Evolutionary conservation across 202 grass and related monocot species (phyloP).

Genomic region (Panicum virgatum): DNA sequence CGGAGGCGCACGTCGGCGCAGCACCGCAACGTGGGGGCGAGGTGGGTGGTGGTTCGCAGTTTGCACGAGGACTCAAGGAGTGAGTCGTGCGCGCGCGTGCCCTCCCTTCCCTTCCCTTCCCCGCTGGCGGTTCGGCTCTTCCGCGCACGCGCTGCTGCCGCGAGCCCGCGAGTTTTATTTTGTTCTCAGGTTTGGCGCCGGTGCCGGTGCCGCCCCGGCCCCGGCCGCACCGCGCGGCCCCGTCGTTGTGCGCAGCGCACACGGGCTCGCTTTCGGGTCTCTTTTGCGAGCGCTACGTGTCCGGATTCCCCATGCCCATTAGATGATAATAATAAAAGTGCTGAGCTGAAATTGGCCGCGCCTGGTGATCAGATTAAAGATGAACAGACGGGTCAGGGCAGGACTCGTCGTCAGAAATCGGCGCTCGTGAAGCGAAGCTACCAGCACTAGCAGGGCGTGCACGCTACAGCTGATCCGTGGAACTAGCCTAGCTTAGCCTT

Average conservation of each 20-base stretch:
- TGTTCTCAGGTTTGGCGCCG: not conserved
- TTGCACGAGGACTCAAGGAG: constrained; percentile 18
- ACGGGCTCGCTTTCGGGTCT: not conserved
- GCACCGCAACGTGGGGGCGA: not conserved
- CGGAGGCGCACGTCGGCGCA: constrained; percentile 10
- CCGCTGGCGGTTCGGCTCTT: not conserved
- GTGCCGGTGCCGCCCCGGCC: not conserved
- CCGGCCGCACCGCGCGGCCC: not conserved
- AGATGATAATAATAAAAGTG: not conserved
- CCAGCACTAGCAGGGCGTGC: not conserved
- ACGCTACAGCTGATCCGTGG: constrained; percentile 10
- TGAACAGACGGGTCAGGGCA: not conserved
- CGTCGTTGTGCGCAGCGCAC: too few species aligned
- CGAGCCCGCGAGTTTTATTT: not conserved
- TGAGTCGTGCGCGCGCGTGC: not conserved
- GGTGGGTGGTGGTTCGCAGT: not conserved
- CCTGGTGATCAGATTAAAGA: not conserved
- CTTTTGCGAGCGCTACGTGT: not conserved
- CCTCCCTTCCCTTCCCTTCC: not conserved
- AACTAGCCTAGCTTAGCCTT: not conserved
- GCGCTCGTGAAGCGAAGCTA: constrained; percentile 3
- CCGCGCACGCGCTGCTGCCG: not conserved
- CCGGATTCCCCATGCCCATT: not conserved
- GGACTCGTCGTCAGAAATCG: not conserved
- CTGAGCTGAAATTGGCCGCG: not conserved